These are phyloP conservation scores for Xylariomycetidae sp. DNA, from an alignment of 2,329 filamentous ascomycete genomes.

Conservation along the genomic window DNA sequence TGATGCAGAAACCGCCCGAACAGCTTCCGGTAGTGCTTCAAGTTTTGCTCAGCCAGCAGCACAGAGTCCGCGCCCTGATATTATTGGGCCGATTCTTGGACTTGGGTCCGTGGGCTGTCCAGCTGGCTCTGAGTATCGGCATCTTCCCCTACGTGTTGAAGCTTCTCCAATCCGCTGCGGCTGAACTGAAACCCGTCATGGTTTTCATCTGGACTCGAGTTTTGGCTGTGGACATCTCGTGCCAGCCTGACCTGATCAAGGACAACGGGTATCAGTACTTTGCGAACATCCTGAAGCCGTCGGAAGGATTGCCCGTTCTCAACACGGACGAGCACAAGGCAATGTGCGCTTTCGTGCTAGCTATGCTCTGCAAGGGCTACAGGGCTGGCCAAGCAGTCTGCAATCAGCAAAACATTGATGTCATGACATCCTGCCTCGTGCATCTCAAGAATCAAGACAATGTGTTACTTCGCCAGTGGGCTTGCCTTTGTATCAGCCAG, in stretches of 20 bases:
- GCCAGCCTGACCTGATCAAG: constrained; percentile 89
- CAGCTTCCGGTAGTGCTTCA: constrained; percentile 95
- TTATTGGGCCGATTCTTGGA: constrained; percentile 90
- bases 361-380: constrained; percentile 95
- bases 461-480: constrained; percentile 87
- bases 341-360: constrained; percentile 97
- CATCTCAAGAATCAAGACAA: constrained; percentile 85
- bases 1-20: constrained; percentile 81
- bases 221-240: constrained; percentile 88
- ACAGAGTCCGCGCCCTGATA: constrained; percentile 84
- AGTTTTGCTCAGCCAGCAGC: constrained; percentile 91
- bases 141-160: constrained; percentile 99
- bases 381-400: constrained; percentile 88
- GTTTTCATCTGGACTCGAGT: constrained; percentile 98
- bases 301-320: constrained; percentile 74
- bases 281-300: constrained; percentile 81
- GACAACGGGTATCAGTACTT: constrained; percentile 98
- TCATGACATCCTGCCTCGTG: constrained; percentile 79
- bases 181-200: constrained; percentile 96
- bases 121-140: constrained; percentile 91
- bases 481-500: constrained; percentile 90
- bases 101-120: constrained; percentile 96
- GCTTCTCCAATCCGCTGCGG: constrained; percentile 86
- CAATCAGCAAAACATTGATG: constrained; percentile 79
- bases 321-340: constrained; percentile 93